Base-by-base conservation (phyloP, 1,284 basidiomycete genomes). In the Mycena sp. region DNA sequence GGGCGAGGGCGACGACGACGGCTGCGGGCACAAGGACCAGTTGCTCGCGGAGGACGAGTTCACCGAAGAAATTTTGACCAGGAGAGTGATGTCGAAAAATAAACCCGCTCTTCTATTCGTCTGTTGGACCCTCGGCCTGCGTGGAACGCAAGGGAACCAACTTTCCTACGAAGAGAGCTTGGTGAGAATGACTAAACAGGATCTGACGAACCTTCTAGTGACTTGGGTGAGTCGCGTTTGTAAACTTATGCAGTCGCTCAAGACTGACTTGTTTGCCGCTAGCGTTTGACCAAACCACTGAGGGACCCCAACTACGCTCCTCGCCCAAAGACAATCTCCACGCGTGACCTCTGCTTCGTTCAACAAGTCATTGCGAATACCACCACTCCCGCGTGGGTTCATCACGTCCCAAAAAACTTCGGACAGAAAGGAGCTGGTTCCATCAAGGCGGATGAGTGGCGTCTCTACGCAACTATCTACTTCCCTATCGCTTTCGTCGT, bases 401-500 rank as follows among this genome's bases (percentile, higher is more conserved):
- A 62, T 40, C 72, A 72, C 21, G 72, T 77, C 2, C 79, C 78
- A 1, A 40, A 51, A 11, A 73, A 78, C 43, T 76, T 73, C 64
- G 78, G 79, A 6, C 62, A 72, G 19, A 61, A 69, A 1, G 48
- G 57, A 17, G 70, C 70, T 14, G 79, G 79, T 1, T 70, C 67
- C 5, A 59, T 78, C 44, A 80, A 78, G 51, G 79, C 79, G 5
- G 77, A 77, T 61, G 70, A 80, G 65, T 81, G 79, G 79, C 68
- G 72, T 2, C 71, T 70, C 7, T 43, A 76, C 9, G 63, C 62
- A 11, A 74, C 71, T 0, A 50, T 80, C 3, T 72, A 74, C 50
- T 62, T 80, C 16, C 76, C 74, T 1, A 63, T 80, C 35, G 69
- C 77, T 0, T 65, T 80, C 6, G 68, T 77, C 45, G 65, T 66